These are phyloP conservation scores for Malania oleifera DNA, from an alignment of 164 flowering plant genomes.

Conservation along the genomic window DNA sequence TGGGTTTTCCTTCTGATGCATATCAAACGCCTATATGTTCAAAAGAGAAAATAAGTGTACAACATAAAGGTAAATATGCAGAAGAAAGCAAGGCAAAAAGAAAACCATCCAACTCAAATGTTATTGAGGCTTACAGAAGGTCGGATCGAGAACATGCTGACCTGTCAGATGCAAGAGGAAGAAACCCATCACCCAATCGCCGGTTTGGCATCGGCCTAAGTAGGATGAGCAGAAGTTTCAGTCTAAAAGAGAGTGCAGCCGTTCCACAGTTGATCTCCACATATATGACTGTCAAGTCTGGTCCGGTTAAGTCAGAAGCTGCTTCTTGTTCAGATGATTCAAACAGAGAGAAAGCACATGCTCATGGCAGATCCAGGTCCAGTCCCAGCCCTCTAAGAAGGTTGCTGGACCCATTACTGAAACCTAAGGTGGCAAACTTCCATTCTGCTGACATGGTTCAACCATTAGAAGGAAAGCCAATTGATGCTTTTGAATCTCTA, in stretches of 20 bases:
- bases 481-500: constrained; percentile 14
- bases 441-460: constrained; percentile 18
- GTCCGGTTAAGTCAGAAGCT: constrained; percentile 35
- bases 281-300: constrained; percentile 35
- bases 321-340: constrained; percentile 20
- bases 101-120: constrained; percentile 8
- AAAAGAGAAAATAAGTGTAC: constrained; percentile 3
- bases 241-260: constrained; percentile 53
- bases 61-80: constrained; percentile 5
- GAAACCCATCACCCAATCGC: constrained; percentile 46
- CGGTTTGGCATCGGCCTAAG: constrained; percentile 41
- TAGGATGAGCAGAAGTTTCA: constrained; percentile 56
- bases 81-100: constrained; percentile 8
- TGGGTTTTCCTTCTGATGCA: constrained; percentile 21
- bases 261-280: constrained; percentile 42
- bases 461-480: constrained; percentile 22
- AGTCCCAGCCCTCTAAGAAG: constrained; percentile 88
- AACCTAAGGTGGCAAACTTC: constrained; percentile 33
- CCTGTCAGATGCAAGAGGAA: constrained; percentile 16
- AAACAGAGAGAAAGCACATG: constrained; percentile 23
- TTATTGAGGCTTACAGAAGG: constrained; percentile 13
- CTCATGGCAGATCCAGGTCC: constrained; percentile 41
- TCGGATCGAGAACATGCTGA: constrained; percentile 20
- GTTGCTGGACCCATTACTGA: constrained; percentile 63
- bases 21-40: constrained; percentile 9